phyloP scores from a whole-genome alignment of 2,329 filamentous ascomycete species.

The Aspergillus tamarii region DNA sequence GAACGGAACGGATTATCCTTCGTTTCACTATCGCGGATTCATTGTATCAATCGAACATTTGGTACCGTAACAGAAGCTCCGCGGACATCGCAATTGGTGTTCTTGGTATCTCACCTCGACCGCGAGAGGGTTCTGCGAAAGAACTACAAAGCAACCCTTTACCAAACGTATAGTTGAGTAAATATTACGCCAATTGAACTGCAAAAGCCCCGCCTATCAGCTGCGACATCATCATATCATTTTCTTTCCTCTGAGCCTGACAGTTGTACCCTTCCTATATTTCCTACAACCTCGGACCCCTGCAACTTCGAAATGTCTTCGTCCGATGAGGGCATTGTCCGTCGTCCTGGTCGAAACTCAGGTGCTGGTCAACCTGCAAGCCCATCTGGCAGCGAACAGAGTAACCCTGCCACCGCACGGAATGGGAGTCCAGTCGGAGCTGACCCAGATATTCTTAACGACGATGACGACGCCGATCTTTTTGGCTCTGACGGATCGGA shows the following conservation, averaged over 20 bases:
- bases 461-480: slow-evolving; percentile 45
- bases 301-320: slow-evolving; percentile 35
- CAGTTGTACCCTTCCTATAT: background rate
- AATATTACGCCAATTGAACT: background rate
- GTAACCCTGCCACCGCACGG: slow-evolving; percentile 16
- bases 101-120: background rate
- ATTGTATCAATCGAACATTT: background rate
- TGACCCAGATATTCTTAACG: slow-evolving; percentile 38
- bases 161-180: background rate
- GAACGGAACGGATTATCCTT: slow-evolving; percentile 29
- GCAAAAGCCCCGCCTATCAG: too few species aligned
- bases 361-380: slow-evolving; percentile 27
- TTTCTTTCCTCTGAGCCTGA: background rate
- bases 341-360: slow-evolving; percentile 35
- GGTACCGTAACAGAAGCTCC: slow-evolving; percentile 6
- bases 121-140: background rate
- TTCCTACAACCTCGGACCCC: background rate
- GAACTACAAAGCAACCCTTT: background rate
- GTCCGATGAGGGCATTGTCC: slow-evolving; percentile 43
- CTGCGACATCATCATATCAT: background rate
- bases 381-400: slow-evolving; percentile 27
- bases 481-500: slow-evolving; percentile 53
- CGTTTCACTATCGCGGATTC: slow-evolving; percentile 13
- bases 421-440: slow-evolving; percentile 30
- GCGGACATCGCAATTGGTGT: background rate